Base-by-base conservation (phyloP, 148 eudicot species). In the Simmondsia chinensis region DNA sequence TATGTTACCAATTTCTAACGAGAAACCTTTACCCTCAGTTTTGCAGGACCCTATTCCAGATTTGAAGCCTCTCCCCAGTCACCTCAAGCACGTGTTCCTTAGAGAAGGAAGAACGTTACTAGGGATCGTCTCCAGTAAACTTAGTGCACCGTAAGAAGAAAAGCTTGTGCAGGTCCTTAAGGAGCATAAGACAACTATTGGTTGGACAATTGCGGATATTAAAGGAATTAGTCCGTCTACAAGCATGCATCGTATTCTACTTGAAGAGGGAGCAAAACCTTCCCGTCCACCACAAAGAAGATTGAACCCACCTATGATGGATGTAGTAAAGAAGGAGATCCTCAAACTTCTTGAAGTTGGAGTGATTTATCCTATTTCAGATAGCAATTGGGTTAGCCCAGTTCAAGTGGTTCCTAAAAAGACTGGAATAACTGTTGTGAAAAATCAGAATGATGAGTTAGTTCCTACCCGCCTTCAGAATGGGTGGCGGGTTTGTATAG, bases 391-490 rank as follows among this genome's bases (percentile, higher is more conserved):
- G 57, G 59, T 54, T 1, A 54, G 49, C 14, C 40, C 50, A 3
- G 29, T 57, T 4, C 39, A 48, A n/a, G 54, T 47, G 0, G 47
- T 57, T 0, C 46, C 54, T 18, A 57, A 47, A 28, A 48, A 48
- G 9, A 9, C 14, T 0, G 38, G 54, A 3, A 56, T 37, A 1
- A 37, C 20, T 7, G 11, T 45, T 0, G 37, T 52, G 1, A 14
- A 7, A 14, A 52, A 52, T 8, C 10, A 15, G 2, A 17, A 56
- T 0, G 43, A 34, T 7, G 51, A 56, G 20, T 17, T 45, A 0
- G 20, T 56, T 3, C 52, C 52, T 4, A 44, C 51, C 16, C 29
- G 23, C 13, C 8, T 25, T 7, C 5, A 9, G 4, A 56, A 5
- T 23, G 25, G 51, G 1, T 56, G 43, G 43, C 18, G 43, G 9